Evolutionary conservation across 371 early-diverging fungal species (phyloP), one percentile per base, ranked within the genome.

Genomic region (Neoconidiobolus thromboides): DNA sequence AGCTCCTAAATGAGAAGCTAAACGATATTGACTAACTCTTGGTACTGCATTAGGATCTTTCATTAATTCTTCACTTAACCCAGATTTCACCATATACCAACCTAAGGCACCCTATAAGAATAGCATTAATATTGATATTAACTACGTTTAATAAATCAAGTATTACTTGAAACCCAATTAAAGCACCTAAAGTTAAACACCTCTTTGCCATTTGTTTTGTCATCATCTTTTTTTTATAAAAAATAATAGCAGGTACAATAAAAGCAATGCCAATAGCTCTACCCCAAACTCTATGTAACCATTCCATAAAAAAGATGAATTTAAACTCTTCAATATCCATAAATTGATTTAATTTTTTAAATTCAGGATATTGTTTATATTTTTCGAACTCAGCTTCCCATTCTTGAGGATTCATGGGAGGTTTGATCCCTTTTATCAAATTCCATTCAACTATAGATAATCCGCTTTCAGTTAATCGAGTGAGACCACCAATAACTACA

Each of bases 71-170:
- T 86, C 74, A 15, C 82, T 80, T 7, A 96, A 73, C 9, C 97
- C 97, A 48, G 86, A 85, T 55, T 87, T 83, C 37, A 96, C 97
- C 97, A 96, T 96, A 69, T 88, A 93, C 97, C 97, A 96, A 57
- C 97, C 97, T 67, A 96, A 78, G 10, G 82, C 79, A 46, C 97
- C 97, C 79, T 86, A 62, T 43, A 37, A 58, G 39, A 2, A 5
- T 37, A 43, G 10, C 7, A 46, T 12, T 2, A 41, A 36, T 12
- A 47, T 50, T 47, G 36, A 61, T 4, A 14, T 43, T 41, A 54
- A 60, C 15, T 6, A 57, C n/a, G 46, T n/a, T 6, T 41, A 61
- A 39, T 55, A 36, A 48, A 49, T 41, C 3, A 64, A 42, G 9
- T 36, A 43, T 59, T 74, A 81, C 81, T 74, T 94, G 95, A 66